Percentiles rank a stretch among this genome's conserved stretches.
phyloP scores from a whole-genome alignment of 495 filamentous ascomycete genomes.

The Xylaria nigripes region DNA sequence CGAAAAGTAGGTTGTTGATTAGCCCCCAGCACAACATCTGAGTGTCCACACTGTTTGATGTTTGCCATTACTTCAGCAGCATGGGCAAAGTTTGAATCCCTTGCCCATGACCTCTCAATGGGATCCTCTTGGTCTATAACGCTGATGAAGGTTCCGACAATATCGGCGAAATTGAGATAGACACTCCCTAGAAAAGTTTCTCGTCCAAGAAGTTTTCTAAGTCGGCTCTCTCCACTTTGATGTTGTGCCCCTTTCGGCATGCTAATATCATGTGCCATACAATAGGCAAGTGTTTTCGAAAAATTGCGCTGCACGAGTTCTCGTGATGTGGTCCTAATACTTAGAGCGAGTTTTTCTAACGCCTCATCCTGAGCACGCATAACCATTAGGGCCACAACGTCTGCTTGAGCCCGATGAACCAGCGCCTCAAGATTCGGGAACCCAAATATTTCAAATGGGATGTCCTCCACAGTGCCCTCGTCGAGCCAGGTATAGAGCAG shows the following conservation, averaged over 20 bases:
- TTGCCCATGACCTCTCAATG: conserved; percentile 63
- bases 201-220: conserved; percentile 62
- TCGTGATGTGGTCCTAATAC: conserved; percentile 44
- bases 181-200: conserved; percentile 53
- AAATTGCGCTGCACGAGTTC: conserved; percentile 63
- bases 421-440: conserved; percentile 64
- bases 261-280: conserved; percentile 69
- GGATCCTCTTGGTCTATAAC: conserved; percentile 60
- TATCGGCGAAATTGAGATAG: conserved; percentile 61
- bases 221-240: conserved; percentile 54
- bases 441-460: conserved; percentile 77
- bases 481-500: conserved; percentile 90
- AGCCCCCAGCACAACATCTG: conserved; percentile 51
- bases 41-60: conserved; percentile 58
- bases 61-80: conserved; percentile 54
- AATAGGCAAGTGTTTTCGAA: conserved; percentile 73
- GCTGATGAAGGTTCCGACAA: conserved; percentile 69
- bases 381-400: conserved; percentile 72
- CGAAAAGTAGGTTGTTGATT: conserved; percentile 84
- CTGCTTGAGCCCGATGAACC: conserved; percentile 63
- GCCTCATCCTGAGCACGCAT: conserved; percentile 70
- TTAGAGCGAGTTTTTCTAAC: conserved; percentile 46
- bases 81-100: conserved; percentile 47
- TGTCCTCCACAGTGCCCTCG: conserved; percentile 49
- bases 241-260: conserved; percentile 48